Evolutionary conservation across 306 rosid genomes (phyloP).

Genomic region (Inga leiocalycina): DNA sequence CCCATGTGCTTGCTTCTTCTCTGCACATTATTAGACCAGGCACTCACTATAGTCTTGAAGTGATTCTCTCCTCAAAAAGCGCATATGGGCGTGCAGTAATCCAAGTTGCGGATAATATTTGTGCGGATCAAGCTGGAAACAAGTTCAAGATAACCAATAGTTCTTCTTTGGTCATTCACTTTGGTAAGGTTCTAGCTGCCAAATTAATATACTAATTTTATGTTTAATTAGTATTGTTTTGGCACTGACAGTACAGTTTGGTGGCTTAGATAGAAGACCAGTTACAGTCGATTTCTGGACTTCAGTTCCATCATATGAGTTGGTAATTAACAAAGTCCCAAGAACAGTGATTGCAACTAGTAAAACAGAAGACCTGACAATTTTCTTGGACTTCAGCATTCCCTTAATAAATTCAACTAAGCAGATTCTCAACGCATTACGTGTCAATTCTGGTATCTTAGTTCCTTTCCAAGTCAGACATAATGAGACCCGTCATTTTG

Average conservation of each 20-base stretch:
- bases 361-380: constrained; percentile 52
- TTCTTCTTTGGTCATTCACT: constrained; percentile 56
- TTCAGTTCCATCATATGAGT: constrained; percentile 63
- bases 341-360: constrained; percentile 67
- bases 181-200: constrained; percentile 47
- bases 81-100: constrained; percentile 47
- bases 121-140: constrained; percentile 70
- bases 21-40: constrained; percentile 44
- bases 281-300: constrained; percentile 70
- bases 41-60: constrained; percentile 46
- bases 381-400: constrained; percentile 65
- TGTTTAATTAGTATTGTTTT: not conserved
- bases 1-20: constrained; percentile 47
- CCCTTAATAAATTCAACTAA: constrained; percentile 60
- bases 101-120: constrained; percentile 46
- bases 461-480: constrained; percentile 40
- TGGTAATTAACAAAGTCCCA: constrained; percentile 56
- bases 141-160: constrained; percentile 47
- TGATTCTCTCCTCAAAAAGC: constrained; percentile 39
- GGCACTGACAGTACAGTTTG: constrained; percentile 18
- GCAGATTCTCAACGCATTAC: constrained; percentile 52
- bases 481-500: constrained; percentile 48
- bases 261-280: constrained; percentile 63
- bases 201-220: not conserved
- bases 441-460: constrained; percentile 47